Percentiles rank a stretch among this genome's conserved stretches.
phyloP scores from a whole-genome alignment of 192 early-diverging fungal species.

The Helicostylum pulchrum region DNA sequence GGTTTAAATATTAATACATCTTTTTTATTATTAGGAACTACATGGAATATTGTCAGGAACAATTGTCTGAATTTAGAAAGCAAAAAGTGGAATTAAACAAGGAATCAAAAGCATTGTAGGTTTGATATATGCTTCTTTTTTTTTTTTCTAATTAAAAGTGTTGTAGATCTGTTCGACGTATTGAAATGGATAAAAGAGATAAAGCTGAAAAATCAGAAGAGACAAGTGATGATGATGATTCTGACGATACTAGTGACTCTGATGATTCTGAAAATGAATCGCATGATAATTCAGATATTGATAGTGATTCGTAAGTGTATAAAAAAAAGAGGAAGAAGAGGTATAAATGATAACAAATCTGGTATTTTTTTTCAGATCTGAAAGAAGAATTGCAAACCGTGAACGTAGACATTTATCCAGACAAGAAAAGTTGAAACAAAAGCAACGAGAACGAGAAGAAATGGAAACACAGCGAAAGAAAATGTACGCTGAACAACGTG shows the following conservation, averaged over 20 bases:
- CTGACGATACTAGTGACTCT: background rate
- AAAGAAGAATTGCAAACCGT: slow-evolving; percentile 12
- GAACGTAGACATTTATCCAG: slow-evolving; percentile 35
- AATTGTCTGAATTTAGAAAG: slow-evolving; percentile 28
- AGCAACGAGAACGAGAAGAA: slow-evolving; percentile 46
- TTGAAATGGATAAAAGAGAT: slow-evolving; percentile 13
- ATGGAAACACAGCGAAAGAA: slow-evolving; percentile 37
- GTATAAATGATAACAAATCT: background rate
- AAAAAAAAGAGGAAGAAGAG: too few species aligned
- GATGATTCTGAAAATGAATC: slow-evolving; percentile 15
- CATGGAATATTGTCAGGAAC: slow-evolving; percentile 39
- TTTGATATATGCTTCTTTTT: background rate
- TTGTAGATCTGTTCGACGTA: background rate
- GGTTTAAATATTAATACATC: background rate
- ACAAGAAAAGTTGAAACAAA: slow-evolving; percentile 42
- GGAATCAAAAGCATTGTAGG: slow-evolving; percentile 32
- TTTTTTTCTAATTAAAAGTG: background rate
- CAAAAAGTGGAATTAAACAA: slow-evolving; percentile 34
- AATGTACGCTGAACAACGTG: slow-evolving; percentile 37
- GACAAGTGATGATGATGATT: slow-evolving; percentile 6
- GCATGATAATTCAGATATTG: slow-evolving; percentile 20
- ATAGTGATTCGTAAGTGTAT: slow-evolving; percentile 12
- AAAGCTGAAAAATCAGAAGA: slow-evolving; percentile 23
- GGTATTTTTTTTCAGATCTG: background rate
- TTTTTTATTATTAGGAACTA: slow-evolving; percentile 19